A percentile compares a stretch with the other conserved stretches of the same genome.
Conservation (phyloP, 805 yeast genomes). For the Candida nitratophila region DNA sequence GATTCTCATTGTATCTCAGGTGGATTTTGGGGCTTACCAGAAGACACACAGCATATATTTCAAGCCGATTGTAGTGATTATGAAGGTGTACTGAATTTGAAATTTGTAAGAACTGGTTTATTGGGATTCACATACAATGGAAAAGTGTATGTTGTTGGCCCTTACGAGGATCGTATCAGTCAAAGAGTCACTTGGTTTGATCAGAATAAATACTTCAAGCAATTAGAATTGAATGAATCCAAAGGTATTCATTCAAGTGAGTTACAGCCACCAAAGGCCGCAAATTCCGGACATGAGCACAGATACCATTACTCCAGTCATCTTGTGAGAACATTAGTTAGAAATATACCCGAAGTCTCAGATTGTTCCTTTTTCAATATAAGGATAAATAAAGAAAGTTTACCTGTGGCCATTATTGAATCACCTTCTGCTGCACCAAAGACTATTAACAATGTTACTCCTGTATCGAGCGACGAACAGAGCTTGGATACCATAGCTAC, state of each 20-base stretch:
- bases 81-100: constrained; percentile 62
- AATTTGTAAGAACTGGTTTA: constrained; percentile 83
- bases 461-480: constrained; percentile 20
- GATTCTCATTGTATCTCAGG: constrained; percentile 88
- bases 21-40: constrained; percentile 71
- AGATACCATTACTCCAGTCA: constrained; percentile 84
- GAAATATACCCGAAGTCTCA: constrained; percentile 70
- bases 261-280: constrained; percentile 1
- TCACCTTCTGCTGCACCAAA: constrained; percentile 17
- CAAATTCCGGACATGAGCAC: constrained; percentile 20
- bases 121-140: constrained; percentile 87
- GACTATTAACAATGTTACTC: background rate
- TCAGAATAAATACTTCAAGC: constrained; percentile 26
- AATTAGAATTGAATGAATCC: constrained; percentile 2
- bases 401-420: constrained; percentile 83
- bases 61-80: constrained; percentile 76
- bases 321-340: constrained; percentile 73
- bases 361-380: constrained; percentile 93
- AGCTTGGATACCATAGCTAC: constrained; percentile 44
- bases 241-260: constrained; percentile 1
- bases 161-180: constrained; percentile 85
- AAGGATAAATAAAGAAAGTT: constrained; percentile 66
- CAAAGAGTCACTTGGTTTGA: constrained; percentile 68
- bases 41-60: constrained; percentile 66
- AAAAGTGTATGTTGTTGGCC: constrained; percentile 79